Percentiles rank a stretch among this genome's conserved stretches.
These are phyloP conservation scores for Penicillium brevicompactum DNA, from an alignment of 2,329 filamentous ascomycete genomes.

Conservation along the genomic window DNA sequence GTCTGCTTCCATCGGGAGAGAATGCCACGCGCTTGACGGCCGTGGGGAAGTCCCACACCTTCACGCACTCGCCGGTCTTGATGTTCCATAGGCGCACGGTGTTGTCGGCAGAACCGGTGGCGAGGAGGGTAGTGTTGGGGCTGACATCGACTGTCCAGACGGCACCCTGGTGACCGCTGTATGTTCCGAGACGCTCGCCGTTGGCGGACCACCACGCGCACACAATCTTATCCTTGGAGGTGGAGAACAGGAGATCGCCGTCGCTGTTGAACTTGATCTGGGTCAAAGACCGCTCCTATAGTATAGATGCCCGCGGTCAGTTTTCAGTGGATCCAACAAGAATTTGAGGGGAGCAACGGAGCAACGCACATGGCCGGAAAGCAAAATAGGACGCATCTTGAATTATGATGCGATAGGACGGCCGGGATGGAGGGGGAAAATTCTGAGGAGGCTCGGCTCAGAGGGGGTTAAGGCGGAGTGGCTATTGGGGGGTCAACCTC, in stretches of 20 bases:
- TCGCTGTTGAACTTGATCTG: slow-evolving; percentile 96
- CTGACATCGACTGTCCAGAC: slow-evolving; percentile 99
- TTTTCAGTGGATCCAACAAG: slow-evolving; percentile 25
- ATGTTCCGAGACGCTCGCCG: slow-evolving; percentile 94
- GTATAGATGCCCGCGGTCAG: slow-evolving; percentile 23
- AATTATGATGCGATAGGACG: slow-evolving; percentile 26
- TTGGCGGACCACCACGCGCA: slow-evolving; percentile 98
- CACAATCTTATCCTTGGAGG: slow-evolving; percentile 93
- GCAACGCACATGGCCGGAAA: slow-evolving; percentile 79
- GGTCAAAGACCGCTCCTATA: slow-evolving; percentile 84
- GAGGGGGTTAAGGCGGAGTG: slow-evolving; percentile 25
- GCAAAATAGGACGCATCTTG: slow-evolving; percentile 94
- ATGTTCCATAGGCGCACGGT: slow-evolving; percentile 97
- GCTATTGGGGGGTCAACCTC: slow-evolving; percentile 34
- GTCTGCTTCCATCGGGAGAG: slow-evolving; percentile 84
- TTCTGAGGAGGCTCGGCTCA: slow-evolving; percentile 23
- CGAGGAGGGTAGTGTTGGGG: slow-evolving; percentile 86
- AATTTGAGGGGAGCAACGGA: slow-evolving; percentile 31
- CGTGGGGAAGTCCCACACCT: slow-evolving; percentile 97
- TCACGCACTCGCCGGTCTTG: slow-evolving; percentile 86
- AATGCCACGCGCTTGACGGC: slow-evolving; percentile 98
- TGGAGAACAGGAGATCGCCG: slow-evolving; percentile 95
- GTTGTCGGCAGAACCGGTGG: slow-evolving; percentile 96
- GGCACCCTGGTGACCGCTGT: slow-evolving; percentile 94
- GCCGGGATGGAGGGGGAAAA: slow-evolving; percentile 16